A percentile compares a stretch with the other conserved stretches of the same genome.
Evolutionary conservation across 306 rosid genomes (phyloP).

Genomic region (Aeschynomene evenia): DNA sequence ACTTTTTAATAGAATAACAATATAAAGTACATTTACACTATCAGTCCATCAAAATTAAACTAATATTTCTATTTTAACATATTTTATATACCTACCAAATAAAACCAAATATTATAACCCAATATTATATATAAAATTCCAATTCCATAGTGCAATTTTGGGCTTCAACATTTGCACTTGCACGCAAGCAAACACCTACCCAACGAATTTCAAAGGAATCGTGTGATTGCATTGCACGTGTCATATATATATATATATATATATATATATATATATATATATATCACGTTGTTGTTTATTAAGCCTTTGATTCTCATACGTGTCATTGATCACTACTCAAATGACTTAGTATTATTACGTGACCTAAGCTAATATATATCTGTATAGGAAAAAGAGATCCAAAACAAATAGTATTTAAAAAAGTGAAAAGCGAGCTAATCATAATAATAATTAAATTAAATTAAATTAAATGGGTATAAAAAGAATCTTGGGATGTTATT

Average conservation of each 20-base stretch:
- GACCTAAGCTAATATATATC: neutral
- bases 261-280: neutral
- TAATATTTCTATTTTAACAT: too few relatives aligned
- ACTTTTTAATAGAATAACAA: too few relatives aligned
- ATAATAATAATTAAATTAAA: neutral
- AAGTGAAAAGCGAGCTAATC: neutral
- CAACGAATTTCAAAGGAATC: neutral
- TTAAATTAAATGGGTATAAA: neutral
- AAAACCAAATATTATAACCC: too few relatives aligned
- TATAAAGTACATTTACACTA: too few relatives aligned
- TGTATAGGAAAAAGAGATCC: too few relatives aligned
- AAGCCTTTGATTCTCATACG: neutral
- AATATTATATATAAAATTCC: neutral
- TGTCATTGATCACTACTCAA: conserved; percentile 16
- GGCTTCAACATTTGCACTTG: neutral
- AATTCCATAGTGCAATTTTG: neutral
- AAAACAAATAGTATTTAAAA: neutral
- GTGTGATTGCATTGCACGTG: neutral
- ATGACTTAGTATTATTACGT: conserved; percentile 11
- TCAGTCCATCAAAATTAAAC: too few relatives aligned
- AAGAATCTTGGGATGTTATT: neutral
- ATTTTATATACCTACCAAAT: too few relatives aligned
- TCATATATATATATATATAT: neutral
- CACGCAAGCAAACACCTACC: neutral
- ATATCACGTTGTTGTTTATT: conserved; percentile 18